Conservation (phyloP, 75 land plant genomes). For the Sequoia sempervirens region DNA sequence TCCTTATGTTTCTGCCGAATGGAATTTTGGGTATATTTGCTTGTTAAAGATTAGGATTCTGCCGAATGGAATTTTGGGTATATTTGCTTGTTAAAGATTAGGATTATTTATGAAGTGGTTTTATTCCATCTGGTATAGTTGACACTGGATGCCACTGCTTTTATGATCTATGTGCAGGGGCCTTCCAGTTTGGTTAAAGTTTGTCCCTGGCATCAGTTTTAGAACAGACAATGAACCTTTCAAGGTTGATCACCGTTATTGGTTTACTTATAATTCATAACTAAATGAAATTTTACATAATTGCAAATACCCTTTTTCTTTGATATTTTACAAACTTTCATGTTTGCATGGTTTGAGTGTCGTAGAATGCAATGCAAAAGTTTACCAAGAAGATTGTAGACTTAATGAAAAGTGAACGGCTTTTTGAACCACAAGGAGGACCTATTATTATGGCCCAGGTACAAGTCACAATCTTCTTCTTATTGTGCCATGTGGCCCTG, state of each 20-base stretch:
- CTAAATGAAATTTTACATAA: not conserved
- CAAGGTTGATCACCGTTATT: slow-evolving; percentile 18
- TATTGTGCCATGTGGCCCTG: not conserved
- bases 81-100: not conserved
- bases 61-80: slow-evolving; percentile 98
- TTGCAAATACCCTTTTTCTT: not conserved
- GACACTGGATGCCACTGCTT: not conserved
- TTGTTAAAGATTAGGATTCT: no score
- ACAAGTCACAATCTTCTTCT: not conserved
- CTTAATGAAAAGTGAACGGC: slow-evolving; percentile 58
- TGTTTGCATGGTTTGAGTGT: not conserved
- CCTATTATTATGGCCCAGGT: slow-evolving; percentile 79
- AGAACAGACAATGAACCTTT: slow-evolving; percentile 44
- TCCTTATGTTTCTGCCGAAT: slow-evolving; percentile 90
- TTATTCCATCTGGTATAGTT: not conserved
- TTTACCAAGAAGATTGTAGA: slow-evolving; percentile 64
- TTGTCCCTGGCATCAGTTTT: slow-evolving; percentile 35
- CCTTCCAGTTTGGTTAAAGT: slow-evolving; percentile 43
- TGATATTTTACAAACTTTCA: not conserved
- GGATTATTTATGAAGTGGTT: not conserved
- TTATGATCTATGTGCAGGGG: slow-evolving; percentile 18
- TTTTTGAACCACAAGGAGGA: slow-evolving; percentile 76
- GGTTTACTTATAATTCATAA: not conserved
- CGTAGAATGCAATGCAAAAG: slow-evolving; percentile 45
- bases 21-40: no score